A percentile compares a stretch with the other conserved stretches of the same genome.
These are phyloP conservation scores for Colletotrichum sublineola DNA, from an alignment of 2,329 filamentous ascomycete species.

Conservation along the genomic window DNA sequence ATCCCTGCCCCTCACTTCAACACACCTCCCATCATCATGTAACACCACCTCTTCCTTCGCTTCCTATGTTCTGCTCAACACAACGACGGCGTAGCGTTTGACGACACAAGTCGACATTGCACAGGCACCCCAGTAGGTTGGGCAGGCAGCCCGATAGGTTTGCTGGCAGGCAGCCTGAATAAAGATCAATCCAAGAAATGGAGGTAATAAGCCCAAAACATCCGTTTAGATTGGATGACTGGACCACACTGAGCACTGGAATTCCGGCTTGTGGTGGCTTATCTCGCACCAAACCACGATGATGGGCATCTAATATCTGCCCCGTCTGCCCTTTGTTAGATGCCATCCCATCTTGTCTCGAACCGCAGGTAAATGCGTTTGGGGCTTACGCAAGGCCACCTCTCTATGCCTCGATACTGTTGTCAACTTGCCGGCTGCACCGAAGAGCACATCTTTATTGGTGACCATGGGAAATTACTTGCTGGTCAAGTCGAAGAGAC, in stretches of 20 bases:
- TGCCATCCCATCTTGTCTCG: slow-evolving; percentile 32
- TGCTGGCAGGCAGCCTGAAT: not conserved
- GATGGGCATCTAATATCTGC: not conserved
- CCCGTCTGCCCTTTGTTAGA: slow-evolving; percentile 12
- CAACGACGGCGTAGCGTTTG: slow-evolving; percentile 30
- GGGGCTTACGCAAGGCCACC: not conserved
- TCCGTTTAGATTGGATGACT: slow-evolving; percentile 14
- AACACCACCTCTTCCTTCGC: slow-evolving; percentile 14
- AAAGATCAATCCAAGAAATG: not conserved
- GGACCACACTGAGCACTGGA: not conserved
- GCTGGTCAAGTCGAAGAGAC: not conserved
- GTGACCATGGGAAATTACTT: slow-evolving; percentile 16
- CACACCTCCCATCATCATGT: slow-evolving; percentile 12
- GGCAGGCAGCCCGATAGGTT: not conserved
- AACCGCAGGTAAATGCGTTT: not conserved
- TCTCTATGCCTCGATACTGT: not conserved
- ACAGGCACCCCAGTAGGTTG: slow-evolving; percentile 10
- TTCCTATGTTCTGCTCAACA: slow-evolving; percentile 11
- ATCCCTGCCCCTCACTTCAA: slow-evolving; percentile 18
- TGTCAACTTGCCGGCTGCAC: not conserved
- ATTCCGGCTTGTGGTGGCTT: slow-evolving; percentile 23
- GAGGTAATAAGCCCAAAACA: slow-evolving; percentile 23
- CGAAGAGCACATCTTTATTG: not conserved
- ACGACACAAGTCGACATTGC: slow-evolving; percentile 24
- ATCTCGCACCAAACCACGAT: slow-evolving; percentile 25